A percentile compares a stretch with the other conserved stretches of the same genome.
phyloP scores from a whole-genome alignment of 495 filamentous ascomycete genomes.

The Aspergillus affinis region DNA sequence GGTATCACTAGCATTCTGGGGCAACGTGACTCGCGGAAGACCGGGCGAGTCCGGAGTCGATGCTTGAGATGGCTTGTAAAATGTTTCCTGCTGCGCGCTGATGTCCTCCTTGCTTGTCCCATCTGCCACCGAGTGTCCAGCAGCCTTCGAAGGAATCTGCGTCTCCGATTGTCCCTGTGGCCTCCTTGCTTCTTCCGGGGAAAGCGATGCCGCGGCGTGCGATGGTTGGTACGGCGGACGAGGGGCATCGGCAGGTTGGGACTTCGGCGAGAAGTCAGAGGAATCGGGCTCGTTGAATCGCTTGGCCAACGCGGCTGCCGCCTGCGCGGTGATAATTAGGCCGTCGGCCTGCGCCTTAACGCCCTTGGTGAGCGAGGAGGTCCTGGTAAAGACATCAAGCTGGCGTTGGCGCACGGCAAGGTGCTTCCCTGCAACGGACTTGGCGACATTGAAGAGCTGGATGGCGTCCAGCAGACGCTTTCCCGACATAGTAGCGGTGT shows the following conservation, averaged over 20 bases:
- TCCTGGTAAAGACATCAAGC: constrained; percentile 72
- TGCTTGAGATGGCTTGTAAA: constrained; percentile 52
- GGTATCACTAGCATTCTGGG: constrained; percentile 47
- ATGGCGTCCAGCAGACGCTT: constrained; percentile 75
- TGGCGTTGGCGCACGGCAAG: constrained; percentile 73
- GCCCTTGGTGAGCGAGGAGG: constrained; percentile 71
- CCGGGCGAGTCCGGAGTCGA: constrained; percentile 50
- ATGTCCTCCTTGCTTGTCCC: constrained; percentile 28
- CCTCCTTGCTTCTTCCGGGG: constrained; percentile 39
- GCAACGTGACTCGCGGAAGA: constrained; percentile 59
- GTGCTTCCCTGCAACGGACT: constrained; percentile 76
- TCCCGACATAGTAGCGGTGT: constrained; percentile 54
- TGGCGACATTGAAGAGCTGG: constrained; percentile 74
- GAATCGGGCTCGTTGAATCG: constrained; percentile 52
- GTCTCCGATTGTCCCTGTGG: constrained; percentile 54
- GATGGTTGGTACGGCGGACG: constrained; percentile 16
- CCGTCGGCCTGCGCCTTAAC: constrained; percentile 63
- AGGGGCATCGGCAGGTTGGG: constrained; percentile 21
- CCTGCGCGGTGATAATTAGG: constrained; percentile 61
- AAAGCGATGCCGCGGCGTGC: constrained; percentile 8
- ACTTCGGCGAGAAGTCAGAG: constrained; percentile 14
- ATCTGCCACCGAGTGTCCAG: constrained; percentile 26
- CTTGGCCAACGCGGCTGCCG: constrained; percentile 58
- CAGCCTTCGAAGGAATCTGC: constrained; percentile 53
- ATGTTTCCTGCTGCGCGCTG: constrained; percentile 57